Conservation (phyloP, 129 eudicot genomes). For the Flaveria brownii region DNA sequence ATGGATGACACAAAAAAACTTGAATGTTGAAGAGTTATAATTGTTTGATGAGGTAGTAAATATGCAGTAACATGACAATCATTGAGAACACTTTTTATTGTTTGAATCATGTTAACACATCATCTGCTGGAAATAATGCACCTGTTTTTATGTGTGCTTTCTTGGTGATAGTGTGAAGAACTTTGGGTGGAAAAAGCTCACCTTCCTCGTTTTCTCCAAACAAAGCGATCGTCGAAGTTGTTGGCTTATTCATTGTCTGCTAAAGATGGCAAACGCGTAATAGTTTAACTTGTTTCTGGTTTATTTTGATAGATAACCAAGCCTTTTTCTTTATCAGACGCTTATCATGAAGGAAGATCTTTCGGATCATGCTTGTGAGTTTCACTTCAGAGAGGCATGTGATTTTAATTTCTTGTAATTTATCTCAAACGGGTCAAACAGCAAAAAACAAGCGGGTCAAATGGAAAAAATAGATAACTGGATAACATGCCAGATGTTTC, state of each 20-base stretch:
- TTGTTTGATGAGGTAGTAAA: no score
- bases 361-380: constrained; percentile 87
- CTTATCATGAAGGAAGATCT: constrained; percentile 77
- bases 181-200: constrained; percentile 82
- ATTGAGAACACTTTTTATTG: neutral
- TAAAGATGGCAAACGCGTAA: constrained; percentile 69
- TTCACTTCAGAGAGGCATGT: constrained; percentile 65
- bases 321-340: constrained; percentile 34
- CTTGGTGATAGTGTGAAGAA: constrained; percentile 54
- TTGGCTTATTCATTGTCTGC: constrained; percentile 55
- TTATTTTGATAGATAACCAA: neutral
- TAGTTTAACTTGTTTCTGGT: neutral
- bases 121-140: neutral
- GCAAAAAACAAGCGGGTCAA: neutral
- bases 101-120: neutral
- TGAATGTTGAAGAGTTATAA: neutral
- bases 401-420: neutral
- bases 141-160: neutral
- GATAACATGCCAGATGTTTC: no score
- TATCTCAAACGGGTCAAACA: neutral
- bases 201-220: constrained; percentile 62
- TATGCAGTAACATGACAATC: neutral
- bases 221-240: constrained; percentile 57
- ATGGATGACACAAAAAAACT: constrained; percentile 7
- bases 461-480: no score